Evolutionary conservation across 768 basidiomycete species (phyloP), one percentile per base, ranked within the genome.

Genomic region (Lactarius hengduanensis): DNA sequence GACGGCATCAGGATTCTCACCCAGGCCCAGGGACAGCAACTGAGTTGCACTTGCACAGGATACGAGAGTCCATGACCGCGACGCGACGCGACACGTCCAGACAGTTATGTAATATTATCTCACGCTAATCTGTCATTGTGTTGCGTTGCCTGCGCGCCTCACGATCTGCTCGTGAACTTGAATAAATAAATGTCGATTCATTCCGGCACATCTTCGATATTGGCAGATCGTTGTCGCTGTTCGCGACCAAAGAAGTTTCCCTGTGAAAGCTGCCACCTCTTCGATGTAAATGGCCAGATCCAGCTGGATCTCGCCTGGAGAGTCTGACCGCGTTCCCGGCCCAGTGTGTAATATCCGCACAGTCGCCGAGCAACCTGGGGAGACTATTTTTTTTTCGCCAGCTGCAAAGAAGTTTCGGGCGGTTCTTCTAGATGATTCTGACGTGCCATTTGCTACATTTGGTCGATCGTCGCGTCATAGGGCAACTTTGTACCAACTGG

Each of bases 51-150:
- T n/a, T 20, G 10, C 26, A 26, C 22, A 26, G 30, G 54, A 55
- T 30, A 55, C 30, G 30, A 30, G 34, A 34, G 34, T 16, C 15
- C 38, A 40, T 30, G 45, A 43, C 40, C 18, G 40, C 45, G 69
- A 65, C 69, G 60, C 63, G 66, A 61, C 69, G 64, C 69, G 69
- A 65, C 67, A 38, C 45, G 66, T 28, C 53, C 20, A 32, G 22
- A 8, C 30, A 30, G 7, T 58, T 66, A 59, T 10, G 22, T 66
- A 54, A 66, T 54, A 4, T n/a, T 36, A 8, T 57, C 56, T 22
- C 56, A 57, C 56, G 5, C 22, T 3, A 6, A 55, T 32, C 5
- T 32, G 54, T 32, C 22, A n/a, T 16, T 15, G n/a, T n/a, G n/a
- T n/a, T n/a, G n/a, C n/a, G n/a, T n/a, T 11, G n/a, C n/a, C 16